Conservation (phyloP, 345 rosid species). For the Rhodomyrtus tomentosa region DNA sequence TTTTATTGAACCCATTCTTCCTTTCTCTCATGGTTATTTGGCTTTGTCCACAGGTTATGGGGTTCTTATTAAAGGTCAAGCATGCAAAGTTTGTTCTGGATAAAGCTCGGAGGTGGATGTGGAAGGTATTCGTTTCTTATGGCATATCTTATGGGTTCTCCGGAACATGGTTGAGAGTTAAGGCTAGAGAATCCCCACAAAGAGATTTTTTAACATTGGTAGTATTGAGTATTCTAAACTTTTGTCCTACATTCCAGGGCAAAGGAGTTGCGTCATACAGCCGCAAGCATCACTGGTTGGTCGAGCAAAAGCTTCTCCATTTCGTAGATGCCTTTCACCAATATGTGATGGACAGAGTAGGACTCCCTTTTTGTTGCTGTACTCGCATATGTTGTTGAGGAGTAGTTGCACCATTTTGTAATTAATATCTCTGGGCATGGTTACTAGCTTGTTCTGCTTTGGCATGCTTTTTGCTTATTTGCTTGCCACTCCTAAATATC, state of each 20-base stretch:
- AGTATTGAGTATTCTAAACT: not conserved
- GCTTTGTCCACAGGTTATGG: constrained; percentile 61
- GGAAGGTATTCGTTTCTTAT: constrained; percentile 55
- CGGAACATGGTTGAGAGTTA: not conserved
- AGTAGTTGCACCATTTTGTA: not conserved
- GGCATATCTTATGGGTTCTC: not conserved
- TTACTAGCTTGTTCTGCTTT: not conserved
- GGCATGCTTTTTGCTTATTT: not conserved
- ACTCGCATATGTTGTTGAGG: not conserved
- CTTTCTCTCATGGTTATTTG: constrained; percentile 6
- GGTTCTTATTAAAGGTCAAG: constrained; percentile 89
- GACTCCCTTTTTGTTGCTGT: constrained; percentile 1
- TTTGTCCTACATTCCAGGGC: constrained; percentile 30
- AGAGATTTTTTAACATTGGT: not conserved
- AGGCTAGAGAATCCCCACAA: not conserved
- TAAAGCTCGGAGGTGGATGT: constrained; percentile 97
- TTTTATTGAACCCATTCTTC: not conserved
- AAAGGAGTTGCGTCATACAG: constrained; percentile 47
- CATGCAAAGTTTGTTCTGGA: constrained; percentile 93
- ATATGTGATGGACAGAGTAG: constrained; percentile 98
- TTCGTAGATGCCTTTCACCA: constrained; percentile 99
- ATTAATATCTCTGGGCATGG: not conserved
- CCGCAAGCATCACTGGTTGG: constrained; percentile 76
- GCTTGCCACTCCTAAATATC: not conserved
- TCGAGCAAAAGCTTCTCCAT: constrained; percentile 96